Evolutionary conservation across 2,329 filamentous ascomycete genomes (phyloP).

Genomic region (Phialophora expanda): DNA sequence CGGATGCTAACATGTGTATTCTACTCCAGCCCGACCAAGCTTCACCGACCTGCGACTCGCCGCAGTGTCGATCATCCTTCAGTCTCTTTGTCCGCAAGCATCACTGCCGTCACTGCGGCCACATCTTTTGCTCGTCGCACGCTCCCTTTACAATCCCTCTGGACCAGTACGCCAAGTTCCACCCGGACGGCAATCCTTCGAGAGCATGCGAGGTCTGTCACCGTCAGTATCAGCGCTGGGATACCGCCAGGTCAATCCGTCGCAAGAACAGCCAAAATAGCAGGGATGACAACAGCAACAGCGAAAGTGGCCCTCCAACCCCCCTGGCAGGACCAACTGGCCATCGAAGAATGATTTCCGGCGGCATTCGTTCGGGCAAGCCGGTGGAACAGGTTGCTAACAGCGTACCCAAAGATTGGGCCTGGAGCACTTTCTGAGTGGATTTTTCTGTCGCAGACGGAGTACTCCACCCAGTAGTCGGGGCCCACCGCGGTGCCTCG

Average conservation of each 20-base stretch:
- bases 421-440: slow-evolving; percentile 65
- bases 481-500: slow-evolving; percentile 5
- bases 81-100: slow-evolving; percentile 67
- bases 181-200: slow-evolving; percentile 61
- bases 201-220: slow-evolving; percentile 67
- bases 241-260: slow-evolving; percentile 54
- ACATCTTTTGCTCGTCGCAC: slow-evolving; percentile 68
- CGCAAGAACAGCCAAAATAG: slow-evolving; percentile 57
- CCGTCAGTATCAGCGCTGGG: slow-evolving; percentile 63
- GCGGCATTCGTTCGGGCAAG: slow-evolving; percentile 41
- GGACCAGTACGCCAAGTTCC: slow-evolving; percentile 68
- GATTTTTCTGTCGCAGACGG: slow-evolving; percentile 5
- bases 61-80: slow-evolving; percentile 64
- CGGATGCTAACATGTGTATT: slow-evolving; percentile 27
- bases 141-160: slow-evolving; percentile 62
- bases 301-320: slow-evolving; percentile 34
- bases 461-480: slow-evolving; percentile 16
- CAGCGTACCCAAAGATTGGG: slow-evolving; percentile 64
- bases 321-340: slow-evolving; percentile 31
- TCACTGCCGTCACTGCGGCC: slow-evolving; percentile 70
- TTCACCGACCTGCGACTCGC: slow-evolving; percentile 61
- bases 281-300: slow-evolving; percentile 32
- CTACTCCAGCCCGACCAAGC: slow-evolving; percentile 60
- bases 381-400: slow-evolving; percentile 55
- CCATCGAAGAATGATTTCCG: slow-evolving; percentile 37